A percentile compares a stretch with the other conserved stretches of the same genome.
phyloP scores from a whole-genome alignment of 345 rosid species.

The Murraya koenigii region DNA sequence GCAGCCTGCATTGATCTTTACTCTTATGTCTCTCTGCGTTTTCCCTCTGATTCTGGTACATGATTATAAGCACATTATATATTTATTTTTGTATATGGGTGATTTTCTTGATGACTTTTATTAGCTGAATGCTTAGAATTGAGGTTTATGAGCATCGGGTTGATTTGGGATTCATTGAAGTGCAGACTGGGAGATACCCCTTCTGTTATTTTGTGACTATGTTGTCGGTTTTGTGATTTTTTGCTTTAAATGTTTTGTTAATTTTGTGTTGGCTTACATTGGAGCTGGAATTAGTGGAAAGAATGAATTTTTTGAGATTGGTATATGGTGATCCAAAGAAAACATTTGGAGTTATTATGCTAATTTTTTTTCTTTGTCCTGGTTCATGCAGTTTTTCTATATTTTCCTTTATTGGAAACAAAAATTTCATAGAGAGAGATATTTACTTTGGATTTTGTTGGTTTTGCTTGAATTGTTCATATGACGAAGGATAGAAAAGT shows the following conservation, averaged over 20 bases:
- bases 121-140: background rate
- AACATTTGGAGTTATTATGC: background rate
- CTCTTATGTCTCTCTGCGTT: conserved; percentile 55
- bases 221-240: background rate
- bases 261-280: background rate
- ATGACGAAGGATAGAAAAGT: background rate
- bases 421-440: background rate
- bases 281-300: background rate
- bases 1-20: conserved; percentile 89
- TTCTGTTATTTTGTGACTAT: conserved; percentile 8
- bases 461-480: background rate
- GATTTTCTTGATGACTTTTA: background rate
- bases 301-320: background rate
- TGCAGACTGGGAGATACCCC: conserved; percentile 22
- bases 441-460: background rate
- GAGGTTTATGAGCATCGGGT: conserved; percentile 4
- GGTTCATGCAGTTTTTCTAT: background rate
- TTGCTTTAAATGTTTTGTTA: conserved; percentile 1
- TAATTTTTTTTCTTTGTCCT: background rate
- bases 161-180: conserved; percentile 10
- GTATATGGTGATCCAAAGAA: background rate
- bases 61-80: background rate
- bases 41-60: conserved; percentile 53
- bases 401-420: background rate
- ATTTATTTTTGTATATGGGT: background rate